A percentile compares a stretch with the other conserved stretches of the same genome.
These are phyloP conservation scores for Alnus glutinosa DNA, from an alignment of 306 rosid genomes.

Conservation along the genomic window DNA sequence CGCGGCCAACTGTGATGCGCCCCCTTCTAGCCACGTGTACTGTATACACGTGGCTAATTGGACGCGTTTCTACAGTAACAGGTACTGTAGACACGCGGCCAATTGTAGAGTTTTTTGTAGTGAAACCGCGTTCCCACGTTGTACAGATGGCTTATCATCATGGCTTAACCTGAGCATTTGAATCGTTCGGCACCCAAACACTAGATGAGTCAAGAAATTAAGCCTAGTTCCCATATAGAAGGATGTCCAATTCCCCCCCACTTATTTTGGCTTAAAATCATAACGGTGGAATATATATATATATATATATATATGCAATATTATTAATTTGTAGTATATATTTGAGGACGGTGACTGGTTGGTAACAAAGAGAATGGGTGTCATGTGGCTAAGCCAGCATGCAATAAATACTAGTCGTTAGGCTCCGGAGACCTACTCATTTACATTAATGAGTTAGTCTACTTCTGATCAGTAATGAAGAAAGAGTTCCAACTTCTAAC, in stretches of 20 bases:
- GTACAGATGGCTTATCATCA: too few relatives aligned
- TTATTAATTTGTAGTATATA: background rate
- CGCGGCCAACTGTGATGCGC: too few relatives aligned
- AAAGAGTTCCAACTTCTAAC: conserved; percentile 16
- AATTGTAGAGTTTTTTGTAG: too few relatives aligned
- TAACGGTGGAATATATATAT: background rate
- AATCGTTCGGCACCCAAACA: too few relatives aligned
- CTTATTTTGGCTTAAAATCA: background rate
- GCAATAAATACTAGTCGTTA: conserved; percentile 41
- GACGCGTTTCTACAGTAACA: too few relatives aligned
- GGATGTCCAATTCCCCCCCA: background rate
- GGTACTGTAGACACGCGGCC: too few relatives aligned
- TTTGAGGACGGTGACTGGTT: conserved; percentile 26
- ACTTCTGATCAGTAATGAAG: background rate
- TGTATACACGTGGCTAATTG: too few relatives aligned
- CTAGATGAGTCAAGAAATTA: too few relatives aligned
- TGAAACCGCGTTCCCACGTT: too few relatives aligned
- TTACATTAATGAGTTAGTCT: conserved; percentile 27
- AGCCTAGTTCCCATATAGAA: background rate
- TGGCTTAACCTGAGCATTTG: too few relatives aligned
- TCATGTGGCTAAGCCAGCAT: conserved; percentile 41
- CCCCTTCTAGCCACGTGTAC: too few relatives aligned
- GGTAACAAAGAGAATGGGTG: conserved; percentile 34
- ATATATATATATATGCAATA: background rate
- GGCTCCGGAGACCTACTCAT: conserved; percentile 7